Evolutionary conservation across 2,329 filamentous ascomycete genomes (phyloP).

Genomic region (Aspergillus awamori): DNA sequence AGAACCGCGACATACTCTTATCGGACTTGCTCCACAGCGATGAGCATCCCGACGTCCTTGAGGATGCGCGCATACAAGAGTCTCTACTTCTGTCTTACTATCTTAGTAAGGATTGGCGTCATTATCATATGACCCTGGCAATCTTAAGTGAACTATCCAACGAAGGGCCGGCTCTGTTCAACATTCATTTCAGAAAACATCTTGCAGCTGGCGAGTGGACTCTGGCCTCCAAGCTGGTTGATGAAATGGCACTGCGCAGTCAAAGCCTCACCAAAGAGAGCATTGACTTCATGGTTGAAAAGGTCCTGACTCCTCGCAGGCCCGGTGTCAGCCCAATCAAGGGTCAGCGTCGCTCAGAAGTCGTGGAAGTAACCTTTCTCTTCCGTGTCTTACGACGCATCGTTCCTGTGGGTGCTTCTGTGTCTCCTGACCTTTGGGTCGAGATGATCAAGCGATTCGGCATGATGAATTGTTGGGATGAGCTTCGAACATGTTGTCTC

Average conservation of each 20-base stretch:
- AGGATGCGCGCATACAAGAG: slow-evolving; percentile 58
- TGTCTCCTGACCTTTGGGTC: slow-evolving; percentile 54
- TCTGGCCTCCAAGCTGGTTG: slow-evolving; percentile 39
- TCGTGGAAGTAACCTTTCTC: slow-evolving; percentile 48
- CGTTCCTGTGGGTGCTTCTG: slow-evolving; percentile 47
- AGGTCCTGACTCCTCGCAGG: slow-evolving; percentile 36
- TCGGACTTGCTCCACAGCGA: slow-evolving; percentile 60
- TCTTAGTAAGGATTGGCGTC: slow-evolving; percentile 52
- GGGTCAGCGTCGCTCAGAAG: slow-evolving; percentile 32
- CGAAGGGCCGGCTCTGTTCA: slow-evolving; percentile 34
- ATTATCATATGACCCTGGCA: slow-evolving; percentile 59
- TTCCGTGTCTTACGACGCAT: slow-evolving; percentile 53
- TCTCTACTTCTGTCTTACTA: slow-evolving; percentile 57
- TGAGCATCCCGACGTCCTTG: slow-evolving; percentile 66
- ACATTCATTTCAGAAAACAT: slow-evolving; percentile 46
- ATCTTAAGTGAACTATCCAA: slow-evolving; percentile 50
- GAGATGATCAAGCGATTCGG: slow-evolving; percentile 64
- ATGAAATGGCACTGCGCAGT: slow-evolving; percentile 54
- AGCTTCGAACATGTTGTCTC: slow-evolving; percentile 55
- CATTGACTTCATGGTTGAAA: slow-evolving; percentile 47
- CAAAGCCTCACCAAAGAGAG: slow-evolving; percentile 49
- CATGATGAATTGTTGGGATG: slow-evolving; percentile 56
- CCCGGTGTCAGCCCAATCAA: slow-evolving; percentile 27
- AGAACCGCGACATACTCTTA: slow-evolving; percentile 57
- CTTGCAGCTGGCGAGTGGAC: slow-evolving; percentile 37